Evolutionary conservation across 208 protist species (phyloP).

Genomic region (Trypanosoma cruzi): DNA sequence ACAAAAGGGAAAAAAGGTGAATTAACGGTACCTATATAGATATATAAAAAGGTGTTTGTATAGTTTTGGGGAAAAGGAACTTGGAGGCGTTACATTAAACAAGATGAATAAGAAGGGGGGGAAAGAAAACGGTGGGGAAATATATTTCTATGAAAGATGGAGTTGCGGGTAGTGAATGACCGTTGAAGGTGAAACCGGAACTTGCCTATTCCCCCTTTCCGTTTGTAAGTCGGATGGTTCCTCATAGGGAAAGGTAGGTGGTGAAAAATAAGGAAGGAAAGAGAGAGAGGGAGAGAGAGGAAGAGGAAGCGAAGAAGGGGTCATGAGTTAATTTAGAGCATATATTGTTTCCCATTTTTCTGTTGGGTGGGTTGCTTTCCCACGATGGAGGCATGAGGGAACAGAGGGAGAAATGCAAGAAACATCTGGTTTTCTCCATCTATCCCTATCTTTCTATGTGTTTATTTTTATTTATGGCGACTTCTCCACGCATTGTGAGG

Average conservation of each 20-base stretch:
- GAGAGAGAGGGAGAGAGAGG: neutral
- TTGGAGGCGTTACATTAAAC: neutral
- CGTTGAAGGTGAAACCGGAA: neutral
- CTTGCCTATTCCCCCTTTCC: neutral
- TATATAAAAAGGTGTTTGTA: neutral
- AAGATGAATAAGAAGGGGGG: neutral
- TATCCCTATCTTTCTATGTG: neutral
- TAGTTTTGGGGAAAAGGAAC: neutral
- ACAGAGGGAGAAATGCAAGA: neutral
- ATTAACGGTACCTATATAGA: neutral
- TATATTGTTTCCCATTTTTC: neutral
- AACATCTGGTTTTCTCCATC: neutral
- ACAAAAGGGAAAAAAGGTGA: neutral
- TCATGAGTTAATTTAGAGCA: neutral
- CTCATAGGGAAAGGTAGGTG: neutral
- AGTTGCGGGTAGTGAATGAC: neutral
- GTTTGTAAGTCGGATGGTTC: neutral
- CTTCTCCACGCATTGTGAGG: neutral
- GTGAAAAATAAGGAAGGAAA: neutral
- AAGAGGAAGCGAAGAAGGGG: neutral
- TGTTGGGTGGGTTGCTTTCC: neutral
- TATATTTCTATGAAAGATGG: neutral
- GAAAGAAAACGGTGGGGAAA: neutral
- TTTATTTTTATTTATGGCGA: neutral
- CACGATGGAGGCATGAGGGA: neutral